Evolutionary conservation across 2,329 filamentous ascomycete species (phyloP).

Genomic region (Ophiostoma perfectum): DNA sequence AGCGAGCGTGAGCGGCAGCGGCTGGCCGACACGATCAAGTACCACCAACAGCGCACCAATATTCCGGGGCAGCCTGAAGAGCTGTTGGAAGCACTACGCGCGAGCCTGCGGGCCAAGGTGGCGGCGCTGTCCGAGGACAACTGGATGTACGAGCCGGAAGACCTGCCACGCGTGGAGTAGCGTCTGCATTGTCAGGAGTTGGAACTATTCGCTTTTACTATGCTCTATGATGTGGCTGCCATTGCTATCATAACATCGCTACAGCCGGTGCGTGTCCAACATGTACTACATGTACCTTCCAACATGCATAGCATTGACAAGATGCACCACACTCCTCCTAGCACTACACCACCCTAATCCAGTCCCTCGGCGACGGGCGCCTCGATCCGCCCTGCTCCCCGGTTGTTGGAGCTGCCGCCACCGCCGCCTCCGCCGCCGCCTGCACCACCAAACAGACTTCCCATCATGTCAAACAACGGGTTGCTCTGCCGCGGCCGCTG

Average conservation of each 20-base stretch:
- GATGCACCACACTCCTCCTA: too few relatives aligned
- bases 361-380: constrained; percentile 54
- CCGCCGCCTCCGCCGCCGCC: constrained; percentile 46
- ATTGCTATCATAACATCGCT: not conserved
- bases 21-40: constrained; percentile 56
- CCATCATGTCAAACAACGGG: constrained; percentile 97
- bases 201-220: not conserved
- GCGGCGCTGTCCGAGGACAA: constrained; percentile 71
- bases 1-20: constrained; percentile 57
- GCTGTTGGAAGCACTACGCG: constrained; percentile 62
- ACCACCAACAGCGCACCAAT: constrained; percentile 52
- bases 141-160: constrained; percentile 83
- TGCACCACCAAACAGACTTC: constrained; percentile 77
- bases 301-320: not conserved
- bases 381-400: constrained; percentile 39
- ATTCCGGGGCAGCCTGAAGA: constrained; percentile 64
- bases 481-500: constrained; percentile 83
- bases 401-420: constrained; percentile 38
- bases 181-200: not conserved
- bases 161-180: constrained; percentile 39
- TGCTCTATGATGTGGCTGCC: not conserved
- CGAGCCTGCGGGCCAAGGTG: constrained; percentile 67
- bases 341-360: constrained; percentile 38
- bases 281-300: not conserved
- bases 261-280: not conserved